These are phyloP conservation scores for Tricholoma hemisulphureum DNA, from an alignment of 768 basidiomycete genomes.

Conservation along the genomic window DNA sequence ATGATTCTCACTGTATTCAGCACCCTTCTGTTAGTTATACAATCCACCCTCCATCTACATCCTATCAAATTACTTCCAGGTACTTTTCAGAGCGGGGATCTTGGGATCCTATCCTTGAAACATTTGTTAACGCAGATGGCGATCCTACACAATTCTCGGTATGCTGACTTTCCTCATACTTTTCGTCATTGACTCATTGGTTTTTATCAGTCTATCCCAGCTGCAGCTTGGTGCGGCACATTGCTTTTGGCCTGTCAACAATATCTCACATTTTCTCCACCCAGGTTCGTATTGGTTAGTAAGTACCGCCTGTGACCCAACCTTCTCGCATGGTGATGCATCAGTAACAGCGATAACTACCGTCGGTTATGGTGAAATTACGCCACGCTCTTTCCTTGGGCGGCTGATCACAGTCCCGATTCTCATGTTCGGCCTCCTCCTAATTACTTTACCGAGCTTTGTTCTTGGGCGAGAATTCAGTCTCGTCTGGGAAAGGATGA, in stretches of 20 bases:
- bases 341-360: constrained; percentile 72
- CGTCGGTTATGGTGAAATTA: constrained; percentile 90
- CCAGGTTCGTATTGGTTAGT: constrained; percentile 79
- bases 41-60: constrained; percentile 49
- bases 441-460: constrained; percentile 89
- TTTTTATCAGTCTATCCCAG: constrained; percentile 41
- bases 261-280: neutral
- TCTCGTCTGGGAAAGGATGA: constrained; percentile 85
- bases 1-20: constrained; percentile 89
- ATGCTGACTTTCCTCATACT: constrained; percentile 16
- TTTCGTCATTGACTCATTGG: neutral
- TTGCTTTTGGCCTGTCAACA: too few species aligned
- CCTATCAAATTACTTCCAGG: neutral
- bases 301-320: constrained; percentile 32
- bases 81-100: constrained; percentile 82
- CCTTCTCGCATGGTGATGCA: neutral
- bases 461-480: constrained; percentile 92
- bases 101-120: constrained; percentile 79
- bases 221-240: constrained; percentile 23
- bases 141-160: constrained; percentile 79
- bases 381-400: constrained; percentile 84
- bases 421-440: constrained; percentile 80
- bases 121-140: constrained; percentile 83
- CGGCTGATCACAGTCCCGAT: constrained; percentile 83
- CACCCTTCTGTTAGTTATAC: constrained; percentile 58